These are phyloP conservation scores for Remersonia thermophila DNA, from an alignment of 2,329 filamentous ascomycete species.

Conservation along the genomic window DNA sequence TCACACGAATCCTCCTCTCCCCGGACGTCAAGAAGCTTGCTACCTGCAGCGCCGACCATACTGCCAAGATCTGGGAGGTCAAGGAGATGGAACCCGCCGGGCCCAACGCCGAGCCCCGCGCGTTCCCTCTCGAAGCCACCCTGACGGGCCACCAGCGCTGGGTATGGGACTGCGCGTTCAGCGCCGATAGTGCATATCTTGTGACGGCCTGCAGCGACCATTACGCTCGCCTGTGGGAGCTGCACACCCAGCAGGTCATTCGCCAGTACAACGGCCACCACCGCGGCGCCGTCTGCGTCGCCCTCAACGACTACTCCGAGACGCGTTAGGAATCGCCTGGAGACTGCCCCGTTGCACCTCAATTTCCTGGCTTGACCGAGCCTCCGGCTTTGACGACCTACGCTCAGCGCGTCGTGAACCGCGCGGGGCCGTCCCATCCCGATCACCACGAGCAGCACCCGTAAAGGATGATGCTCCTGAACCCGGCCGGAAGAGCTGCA, in stretches of 20 bases:
- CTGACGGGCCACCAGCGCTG: conserved; percentile 84
- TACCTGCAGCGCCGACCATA: conserved; percentile 86
- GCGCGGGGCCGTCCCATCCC: no score
- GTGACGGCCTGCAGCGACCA: conserved; percentile 91
- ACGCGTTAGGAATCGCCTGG: conserved; percentile 25
- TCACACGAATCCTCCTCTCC: conserved; percentile 81
- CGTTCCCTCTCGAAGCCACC: conserved; percentile 72
- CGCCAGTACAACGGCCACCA: conserved; percentile 93
- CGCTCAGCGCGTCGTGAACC: no score
- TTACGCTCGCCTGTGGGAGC: conserved; percentile 84
- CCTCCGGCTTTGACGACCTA: no score
- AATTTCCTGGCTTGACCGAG: no score
- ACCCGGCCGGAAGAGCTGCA: no score
- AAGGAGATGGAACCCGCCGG: conserved; percentile 47
- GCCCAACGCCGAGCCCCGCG: conserved; percentile 33
- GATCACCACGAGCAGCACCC: no score
- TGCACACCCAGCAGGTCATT: conserved; percentile 77
- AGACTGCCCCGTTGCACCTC: no score
- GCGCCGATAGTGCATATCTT: conserved; percentile 81
- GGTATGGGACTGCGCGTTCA: conserved; percentile 97
- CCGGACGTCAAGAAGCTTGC: conserved; percentile 90
- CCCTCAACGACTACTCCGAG: conserved; percentile 74
- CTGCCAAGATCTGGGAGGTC: conserved; percentile 93
- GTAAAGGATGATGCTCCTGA: no score
- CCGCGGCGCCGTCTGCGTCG: conserved; percentile 81